A percentile compares a stretch with the other conserved stretches of the same genome.
phyloP scores from a whole-genome alignment of 2,329 filamentous ascomycete species.

The Lasiodiplodia hormozganensis region DNA sequence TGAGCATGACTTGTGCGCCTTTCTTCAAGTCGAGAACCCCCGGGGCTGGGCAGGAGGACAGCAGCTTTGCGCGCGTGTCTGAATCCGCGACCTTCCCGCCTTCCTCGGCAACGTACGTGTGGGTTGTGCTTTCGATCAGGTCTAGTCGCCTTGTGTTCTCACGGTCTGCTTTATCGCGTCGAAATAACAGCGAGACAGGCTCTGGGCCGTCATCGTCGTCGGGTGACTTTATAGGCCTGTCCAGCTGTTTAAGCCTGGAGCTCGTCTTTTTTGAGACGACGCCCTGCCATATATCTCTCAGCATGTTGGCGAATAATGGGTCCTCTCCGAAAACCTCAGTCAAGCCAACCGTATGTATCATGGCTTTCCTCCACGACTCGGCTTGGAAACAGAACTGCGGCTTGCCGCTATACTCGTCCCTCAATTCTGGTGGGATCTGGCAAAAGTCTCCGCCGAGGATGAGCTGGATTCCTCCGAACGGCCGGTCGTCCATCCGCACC shows the following conservation, averaged over 20 bases:
- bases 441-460: constrained; percentile 67
- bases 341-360: constrained; percentile 1
- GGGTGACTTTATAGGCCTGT: neutral
- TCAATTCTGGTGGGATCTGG: constrained; percentile 60
- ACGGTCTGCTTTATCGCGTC: neutral
- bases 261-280: neutral
- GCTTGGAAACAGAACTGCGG: constrained; percentile 56
- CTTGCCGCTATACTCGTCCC: constrained; percentile 36
- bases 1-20: constrained; percentile 18
- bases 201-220: neutral
- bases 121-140: neutral
- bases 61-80: neutral
- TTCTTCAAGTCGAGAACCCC: neutral
- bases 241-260: neutral
- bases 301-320: neutral
- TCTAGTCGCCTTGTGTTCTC: neutral
- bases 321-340: constrained; percentile 13
- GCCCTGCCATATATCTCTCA: constrained; percentile 15
- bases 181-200: neutral
- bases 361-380: constrained; percentile 55
- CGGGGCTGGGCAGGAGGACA: constrained; percentile 1
- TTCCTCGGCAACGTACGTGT: neutral
- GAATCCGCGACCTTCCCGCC: neutral
- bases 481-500: constrained; percentile 35
- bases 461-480: constrained; percentile 61